Base-by-base conservation (phyloP, 2,329 filamentous ascomycete species). In the Fusarium pilosicola region DNA sequence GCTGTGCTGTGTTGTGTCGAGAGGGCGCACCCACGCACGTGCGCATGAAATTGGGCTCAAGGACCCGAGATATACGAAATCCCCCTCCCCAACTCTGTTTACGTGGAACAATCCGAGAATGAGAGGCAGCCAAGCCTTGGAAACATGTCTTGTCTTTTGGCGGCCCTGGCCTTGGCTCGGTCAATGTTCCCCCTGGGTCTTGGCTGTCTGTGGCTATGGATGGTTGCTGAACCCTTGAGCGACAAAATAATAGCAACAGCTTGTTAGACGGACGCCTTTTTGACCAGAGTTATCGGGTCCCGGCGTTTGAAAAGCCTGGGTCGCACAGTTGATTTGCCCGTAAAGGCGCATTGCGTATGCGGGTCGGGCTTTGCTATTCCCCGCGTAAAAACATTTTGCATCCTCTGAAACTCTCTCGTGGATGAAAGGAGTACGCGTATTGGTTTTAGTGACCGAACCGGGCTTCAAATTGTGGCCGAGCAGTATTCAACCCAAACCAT, bases 11-110 rank as follows among this genome's bases (percentile, higher is more conserved):
- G 46, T 39, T 65, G 41, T 36, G 26, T 62, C 56, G 42, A 59
- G 54, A 46, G 36, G 60, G 24, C 24, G 24, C 39, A 41, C 39
- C 42, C 42, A 63, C 44, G 44, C 54, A 67, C 51, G 61, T 60
- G 71, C 73, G 68, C 71, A 65, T 71, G 70, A 7, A 54, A 54
- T 54, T 54, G 51, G 34, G 68, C 55, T 46, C 38, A 62, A 74
- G 74, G 74, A 74, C 44, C 75, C 51, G 51, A 54, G 75, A 77
- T 65, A 76, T 77, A 77, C 75, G 75, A 77, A 77, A 76, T 77
- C 68, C 58, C 58, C 32, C 34, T 38, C 46, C 59, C 36, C 62
- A 63, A 68, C 63, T 61, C 44, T 63, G 66, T 71, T 39, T 45
- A 38, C 39, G 38, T n/a, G 34, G 38, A 54, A 54, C 59, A 36